Conservation (phyloP, 148 eudicot species). For the Rhododendron griersonianum region DNA sequence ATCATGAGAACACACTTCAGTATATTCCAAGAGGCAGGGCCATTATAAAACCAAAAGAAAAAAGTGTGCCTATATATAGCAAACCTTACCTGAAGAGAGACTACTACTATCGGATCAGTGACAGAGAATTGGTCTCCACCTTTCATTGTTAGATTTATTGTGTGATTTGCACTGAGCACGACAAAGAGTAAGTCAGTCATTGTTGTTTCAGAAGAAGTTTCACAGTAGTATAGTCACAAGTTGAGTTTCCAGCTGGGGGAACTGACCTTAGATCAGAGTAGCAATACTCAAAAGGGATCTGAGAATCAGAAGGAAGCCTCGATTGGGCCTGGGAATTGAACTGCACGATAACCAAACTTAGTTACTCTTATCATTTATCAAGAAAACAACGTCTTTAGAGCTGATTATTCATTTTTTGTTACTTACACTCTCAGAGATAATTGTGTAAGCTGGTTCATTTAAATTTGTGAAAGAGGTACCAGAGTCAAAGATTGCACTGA, state of each 20-base stretch:
- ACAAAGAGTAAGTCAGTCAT: conserved; percentile 10
- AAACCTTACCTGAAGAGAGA: conserved; percentile 28
- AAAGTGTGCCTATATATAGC: not conserved
- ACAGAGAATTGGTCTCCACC: conserved; percentile 52
- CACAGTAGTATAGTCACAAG: not conserved
- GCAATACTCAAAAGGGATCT: conserved; percentile 50
- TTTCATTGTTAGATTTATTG: conserved; percentile 58
- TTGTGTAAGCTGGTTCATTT: conserved; percentile 66
- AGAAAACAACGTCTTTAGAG: conserved; percentile 6
- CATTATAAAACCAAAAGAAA: not conserved
- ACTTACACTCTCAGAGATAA: conserved; percentile 58
- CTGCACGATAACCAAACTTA: conserved; percentile 31
- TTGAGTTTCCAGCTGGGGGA: not conserved
- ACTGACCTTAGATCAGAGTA: conserved; percentile 36
- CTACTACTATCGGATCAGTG: conserved; percentile 26
- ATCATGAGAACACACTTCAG: conserved; percentile 12
- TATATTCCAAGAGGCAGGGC: not conserved
- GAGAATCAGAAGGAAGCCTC: conserved; percentile 25
- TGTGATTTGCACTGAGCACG: conserved; percentile 56
- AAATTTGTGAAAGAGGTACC: conserved; percentile 86
- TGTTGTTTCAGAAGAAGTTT: not conserved
- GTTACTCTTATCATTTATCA: not conserved
- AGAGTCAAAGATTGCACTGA: conserved; percentile 65
- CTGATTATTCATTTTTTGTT: not conserved
- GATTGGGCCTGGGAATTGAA: conserved; percentile 41